Evolutionary conservation across 495 filamentous ascomycete genomes (phyloP).

Genomic region (Melanomma pulvis-pyrius): DNA sequence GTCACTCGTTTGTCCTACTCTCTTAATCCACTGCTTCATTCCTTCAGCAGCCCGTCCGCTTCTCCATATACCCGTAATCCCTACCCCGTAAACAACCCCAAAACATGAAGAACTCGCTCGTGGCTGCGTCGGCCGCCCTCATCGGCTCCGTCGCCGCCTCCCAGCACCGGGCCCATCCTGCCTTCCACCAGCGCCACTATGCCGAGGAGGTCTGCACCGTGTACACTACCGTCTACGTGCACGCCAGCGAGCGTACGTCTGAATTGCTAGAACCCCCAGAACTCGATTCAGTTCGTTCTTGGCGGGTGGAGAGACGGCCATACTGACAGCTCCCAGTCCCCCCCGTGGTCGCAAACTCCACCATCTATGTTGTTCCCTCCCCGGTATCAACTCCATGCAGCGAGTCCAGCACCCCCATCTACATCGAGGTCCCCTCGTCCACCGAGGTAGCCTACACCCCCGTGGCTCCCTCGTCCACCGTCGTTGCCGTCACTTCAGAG

Average conservation of each 20-base stretch:
- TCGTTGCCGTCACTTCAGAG: not conserved
- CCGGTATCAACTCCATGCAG: constrained; percentile 67
- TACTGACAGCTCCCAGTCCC: constrained; percentile 53
- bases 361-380: constrained; percentile 54
- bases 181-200: constrained; percentile 52
- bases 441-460: constrained; percentile 71
- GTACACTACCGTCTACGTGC: constrained; percentile 55
- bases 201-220: constrained; percentile 63
- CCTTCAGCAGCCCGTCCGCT: constrained; percentile 92
- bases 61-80: constrained; percentile 16
- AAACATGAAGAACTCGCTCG: constrained; percentile 69
- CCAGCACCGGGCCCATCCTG: constrained; percentile 59
- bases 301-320: constrained; percentile 21
- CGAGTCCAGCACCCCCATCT: constrained; percentile 73
- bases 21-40: constrained; percentile 85
- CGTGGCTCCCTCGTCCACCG: constrained; percentile 4
- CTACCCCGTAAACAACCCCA: constrained; percentile 28
- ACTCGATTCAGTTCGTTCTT: constrained; percentile 19
- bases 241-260: constrained; percentile 31
- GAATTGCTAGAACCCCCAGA: too few relatives aligned
- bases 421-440: constrained; percentile 73
- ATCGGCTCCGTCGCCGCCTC: constrained; percentile 64
- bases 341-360: constrained; percentile 64
- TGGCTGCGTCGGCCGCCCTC: constrained; percentile 67
- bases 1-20: constrained; percentile 44